phyloP scores from a whole-genome alignment of 2,329 filamentous ascomycete species.

The Cordyceps fumosorosea region DNA sequence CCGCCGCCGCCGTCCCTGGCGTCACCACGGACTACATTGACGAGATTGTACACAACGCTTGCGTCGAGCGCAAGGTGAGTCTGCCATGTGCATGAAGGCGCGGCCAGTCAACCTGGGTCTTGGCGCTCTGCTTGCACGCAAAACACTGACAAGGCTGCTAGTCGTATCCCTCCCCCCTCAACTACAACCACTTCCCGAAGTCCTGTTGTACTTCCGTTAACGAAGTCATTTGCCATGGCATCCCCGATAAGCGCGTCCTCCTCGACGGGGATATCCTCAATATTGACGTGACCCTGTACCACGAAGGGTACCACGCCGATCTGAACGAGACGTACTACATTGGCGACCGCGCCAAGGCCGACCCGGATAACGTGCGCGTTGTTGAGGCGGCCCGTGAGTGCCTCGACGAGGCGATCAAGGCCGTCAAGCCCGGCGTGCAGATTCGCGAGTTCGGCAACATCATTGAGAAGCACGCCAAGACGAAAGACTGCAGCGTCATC shows the following conservation, averaged over 20 bases:
- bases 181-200: constrained; percentile 96
- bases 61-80: constrained; percentile 81
- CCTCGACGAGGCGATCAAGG: constrained; percentile 80
- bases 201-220: constrained; percentile 95
- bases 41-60: constrained; percentile 90
- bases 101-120: not conserved
- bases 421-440: constrained; percentile 87
- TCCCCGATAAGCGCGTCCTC: constrained; percentile 82
- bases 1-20: constrained; percentile 75
- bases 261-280: constrained; percentile 95
- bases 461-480: constrained; percentile 93
- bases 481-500: constrained; percentile 78
- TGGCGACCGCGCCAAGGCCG: constrained; percentile 74
- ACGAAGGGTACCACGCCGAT: constrained; percentile 91
- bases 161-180: constrained; percentile 91
- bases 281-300: constrained; percentile 91
- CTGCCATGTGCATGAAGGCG: not conserved
- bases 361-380: constrained; percentile 82
- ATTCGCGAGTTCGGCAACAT: constrained; percentile 91
- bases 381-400: constrained; percentile 87
- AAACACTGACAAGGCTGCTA: constrained; percentile 28
- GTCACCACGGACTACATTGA: constrained; percentile 95
- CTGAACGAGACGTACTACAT: constrained; percentile 99
- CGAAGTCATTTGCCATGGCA: constrained; percentile 98
- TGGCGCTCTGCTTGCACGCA: not conserved